Percentiles rank a stretch among this genome's conserved stretches.
phyloP scores from a whole-genome alignment of 2,329 filamentous ascomycete genomes.

The Chaetomiaceae sp. region DNA sequence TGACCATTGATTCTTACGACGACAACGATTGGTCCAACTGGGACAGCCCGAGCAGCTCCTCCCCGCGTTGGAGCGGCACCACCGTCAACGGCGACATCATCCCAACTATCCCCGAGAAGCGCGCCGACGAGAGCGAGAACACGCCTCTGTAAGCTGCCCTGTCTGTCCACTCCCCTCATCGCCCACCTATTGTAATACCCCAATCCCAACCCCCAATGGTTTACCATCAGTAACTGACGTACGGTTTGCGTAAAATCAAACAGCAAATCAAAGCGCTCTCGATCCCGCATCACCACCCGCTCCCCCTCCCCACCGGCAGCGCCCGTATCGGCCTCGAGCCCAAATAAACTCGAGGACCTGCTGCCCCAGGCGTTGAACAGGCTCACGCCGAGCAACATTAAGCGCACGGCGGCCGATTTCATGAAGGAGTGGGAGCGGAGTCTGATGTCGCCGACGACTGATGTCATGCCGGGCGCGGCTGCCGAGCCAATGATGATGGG shows the following conservation, averaged over 20 bases:
- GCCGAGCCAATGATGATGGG: neutral
- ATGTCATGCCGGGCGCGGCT: neutral
- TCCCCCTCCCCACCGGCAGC: constrained; percentile 1
- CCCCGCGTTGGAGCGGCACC: constrained; percentile 61
- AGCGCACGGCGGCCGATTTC: constrained; percentile 75
- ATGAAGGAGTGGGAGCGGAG: constrained; percentile 91
- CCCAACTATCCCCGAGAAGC: constrained; percentile 43
- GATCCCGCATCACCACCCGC: constrained; percentile 7
- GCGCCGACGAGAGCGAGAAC: constrained; percentile 42
- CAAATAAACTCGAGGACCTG: constrained; percentile 50
- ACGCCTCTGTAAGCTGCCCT: constrained; percentile 44
- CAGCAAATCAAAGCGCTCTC: constrained; percentile 31
- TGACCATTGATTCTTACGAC: constrained; percentile 53
- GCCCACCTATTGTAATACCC: too few relatives aligned
- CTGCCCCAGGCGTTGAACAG: constrained; percentile 69
- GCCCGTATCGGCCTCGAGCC: constrained; percentile 9
- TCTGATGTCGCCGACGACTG: constrained; percentile 50
- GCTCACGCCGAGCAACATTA: constrained; percentile 70
- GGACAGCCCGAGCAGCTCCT: constrained; percentile 53
- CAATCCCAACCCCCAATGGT: too few relatives aligned
- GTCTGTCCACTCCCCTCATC: neutral
- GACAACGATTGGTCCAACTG: constrained; percentile 64
- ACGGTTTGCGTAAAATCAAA: too few relatives aligned
- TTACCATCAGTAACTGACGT: too few relatives aligned
- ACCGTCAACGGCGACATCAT: constrained; percentile 49